These are phyloP conservation scores for Echinosophora koreensis DNA, from an alignment of 306 rosid genomes.

Conservation along the genomic window DNA sequence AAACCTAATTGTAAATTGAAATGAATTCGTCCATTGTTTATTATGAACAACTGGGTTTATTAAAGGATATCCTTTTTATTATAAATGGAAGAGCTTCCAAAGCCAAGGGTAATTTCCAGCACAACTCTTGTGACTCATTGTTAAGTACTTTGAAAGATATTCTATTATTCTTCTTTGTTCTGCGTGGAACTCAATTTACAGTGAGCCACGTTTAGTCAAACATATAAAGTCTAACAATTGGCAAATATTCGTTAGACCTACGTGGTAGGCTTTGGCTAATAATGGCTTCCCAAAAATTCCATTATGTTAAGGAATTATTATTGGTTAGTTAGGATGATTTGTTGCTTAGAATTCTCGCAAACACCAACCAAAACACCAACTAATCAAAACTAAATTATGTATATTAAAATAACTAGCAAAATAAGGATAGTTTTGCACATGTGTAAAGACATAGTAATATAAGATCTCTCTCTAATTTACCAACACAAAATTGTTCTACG, in stretches of 20 bases:
- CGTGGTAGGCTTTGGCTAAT: too few species aligned
- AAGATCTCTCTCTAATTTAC: conserved; percentile 24
- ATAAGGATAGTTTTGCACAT: not conserved
- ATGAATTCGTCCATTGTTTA: not conserved
- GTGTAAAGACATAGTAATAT: not conserved
- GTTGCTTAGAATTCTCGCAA: not conserved
- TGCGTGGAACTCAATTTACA: not conserved
- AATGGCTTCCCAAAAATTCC: too few species aligned
- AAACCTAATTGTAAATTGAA: too few species aligned
- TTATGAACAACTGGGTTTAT: conserved; percentile 4
- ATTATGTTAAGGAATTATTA: not conserved
- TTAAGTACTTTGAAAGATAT: not conserved
- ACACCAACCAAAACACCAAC: not conserved
- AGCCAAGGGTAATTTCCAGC: not conserved
- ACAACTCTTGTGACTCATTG: not conserved
- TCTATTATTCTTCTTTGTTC: not conserved
- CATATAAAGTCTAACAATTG: too few species aligned
- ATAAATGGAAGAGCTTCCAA: conserved; percentile 27
- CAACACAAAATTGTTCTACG: conserved; percentile 34
- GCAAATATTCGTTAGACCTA: too few species aligned
- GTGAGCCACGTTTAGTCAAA: too few species aligned
- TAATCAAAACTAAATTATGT: not conserved
- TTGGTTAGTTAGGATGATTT: not conserved
- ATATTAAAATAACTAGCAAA: not conserved
- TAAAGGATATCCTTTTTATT: conserved; percentile 13